Base-by-base conservation (phyloP, 106 monocot species). In the Vanilla planifolia region DNA sequence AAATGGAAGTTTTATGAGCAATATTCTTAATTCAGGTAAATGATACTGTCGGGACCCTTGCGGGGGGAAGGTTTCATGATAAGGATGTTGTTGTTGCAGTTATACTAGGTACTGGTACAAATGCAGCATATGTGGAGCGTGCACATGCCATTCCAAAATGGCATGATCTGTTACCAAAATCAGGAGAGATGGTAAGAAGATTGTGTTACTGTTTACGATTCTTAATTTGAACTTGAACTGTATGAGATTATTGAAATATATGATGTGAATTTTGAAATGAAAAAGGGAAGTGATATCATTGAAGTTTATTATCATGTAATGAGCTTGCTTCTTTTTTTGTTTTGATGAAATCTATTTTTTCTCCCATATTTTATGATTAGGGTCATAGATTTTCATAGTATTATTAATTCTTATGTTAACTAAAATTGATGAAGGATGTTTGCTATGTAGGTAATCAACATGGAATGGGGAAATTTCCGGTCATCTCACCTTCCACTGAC, bases 401-500 rank as follows among this genome's bases (percentile, higher is more conserved):
- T 5, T 37, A 10, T 6, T 37, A 10, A 37, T 37, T 5, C 37
- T 5, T 37, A 37, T 37, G 37, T 37, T 10, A 37, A 37, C 10
- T 37, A 6, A 37, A 37, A n/a, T n/a, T n/a, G 24, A 39, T 2
- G 43, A 68, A 8, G 21, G 10, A 35, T 11, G 43, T 6, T 52
- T 66, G 21, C 34, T 10, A 8, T 73, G 37, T 68, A 98, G 96
- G 91, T 98, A 36, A 88, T 98, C 42, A 98, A 98, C 74, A 98
- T 88, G 96, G 96, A 98, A 66, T 98, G 96, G 96, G 98, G 96
- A 51, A 88, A 98, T 67, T 98, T 98, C 57, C 62, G 74, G 64
- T 92, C 91, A 53, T 74, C 80, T 43, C 84, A 85, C 66, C 88
- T 98, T 62, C 96, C 96, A 3, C 20, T 77, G 11, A 88, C 88